Base-by-base conservation (phyloP, 768 basidiomycete genomes). In the Macrolepiota albuminosa region DNA sequence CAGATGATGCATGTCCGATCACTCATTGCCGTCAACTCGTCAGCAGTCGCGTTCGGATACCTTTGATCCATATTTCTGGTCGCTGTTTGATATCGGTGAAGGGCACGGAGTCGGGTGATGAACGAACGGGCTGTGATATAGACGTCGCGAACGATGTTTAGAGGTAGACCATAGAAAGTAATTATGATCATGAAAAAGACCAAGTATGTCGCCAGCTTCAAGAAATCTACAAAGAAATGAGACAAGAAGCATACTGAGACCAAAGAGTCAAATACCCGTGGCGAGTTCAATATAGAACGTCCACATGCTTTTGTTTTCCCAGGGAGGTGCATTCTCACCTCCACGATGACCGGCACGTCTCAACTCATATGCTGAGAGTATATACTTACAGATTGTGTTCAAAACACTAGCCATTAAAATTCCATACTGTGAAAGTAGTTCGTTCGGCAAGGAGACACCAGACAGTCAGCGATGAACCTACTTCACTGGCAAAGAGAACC, bases 251-350 rank as follows among this genome's bases (percentile, higher is more conserved):
- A 16, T 11, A 54, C 56, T 54, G 37, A 56, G 51, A 56, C 50
- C 34, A 47, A 46, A 37, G 6, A 39, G 56, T 53, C 21, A 73
- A 85, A 50, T 63, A 95, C 96, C 95, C 45, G 95, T 95, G 31
- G 81, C 78, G 55, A 98, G 75, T 69, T 98, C 97, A 59, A 98
- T 86, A 70, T 98, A 98, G 76, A 97, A 98, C 9, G 91, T 78
- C 80, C 87, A 95, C 87, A 98, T 95, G 77, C 92, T 94, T 80
- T 98, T 98, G 69, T 95, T 89, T 72, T 99, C 95, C 97, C 97
- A 98, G 50, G 88, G 84, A 63, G 94, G 88, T 2, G 91, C 86
- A 71, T 89, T 89, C 71, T 90, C 91, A 34, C 91, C 91, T 40
- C 92, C 92, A 58, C 88, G 75, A 55, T 79, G 77, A 51, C 85